Evolutionary conservation across 164 flowering plant species (phyloP).

Genomic region (Litsea cubeba): DNA sequence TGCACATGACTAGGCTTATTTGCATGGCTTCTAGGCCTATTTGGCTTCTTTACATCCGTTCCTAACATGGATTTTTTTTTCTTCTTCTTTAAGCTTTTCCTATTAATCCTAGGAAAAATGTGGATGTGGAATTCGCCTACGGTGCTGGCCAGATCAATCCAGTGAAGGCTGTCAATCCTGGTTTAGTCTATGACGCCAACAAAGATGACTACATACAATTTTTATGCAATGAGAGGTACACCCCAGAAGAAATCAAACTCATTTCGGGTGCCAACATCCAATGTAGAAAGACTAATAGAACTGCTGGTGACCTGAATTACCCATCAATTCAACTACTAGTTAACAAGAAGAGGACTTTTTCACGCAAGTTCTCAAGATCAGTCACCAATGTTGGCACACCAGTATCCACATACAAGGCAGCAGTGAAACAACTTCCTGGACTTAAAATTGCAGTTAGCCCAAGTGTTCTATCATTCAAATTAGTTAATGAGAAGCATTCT

Average conservation of each 20-base stretch:
- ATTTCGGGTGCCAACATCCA: slow-evolving; percentile 36
- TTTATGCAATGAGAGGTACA: slow-evolving; percentile 51
- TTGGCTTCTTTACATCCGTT: no score
- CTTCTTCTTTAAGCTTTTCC: slow-evolving; percentile 29
- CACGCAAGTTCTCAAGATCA: slow-evolving; percentile 32
- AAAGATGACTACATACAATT: slow-evolving; percentile 40
- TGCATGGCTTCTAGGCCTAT: neutral
- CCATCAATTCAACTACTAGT: slow-evolving; percentile 43
- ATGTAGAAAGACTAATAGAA: slow-evolving; percentile 27
- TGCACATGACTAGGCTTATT: no score
- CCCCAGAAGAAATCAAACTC: slow-evolving; percentile 14
- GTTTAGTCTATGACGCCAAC: slow-evolving; percentile 51
- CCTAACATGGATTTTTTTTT: no score
- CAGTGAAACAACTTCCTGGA: slow-evolving; percentile 18
- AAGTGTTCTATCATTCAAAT: slow-evolving; percentile 25
- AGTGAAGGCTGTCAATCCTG: slow-evolving; percentile 36
- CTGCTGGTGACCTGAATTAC: slow-evolving; percentile 51
- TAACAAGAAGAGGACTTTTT: neutral
- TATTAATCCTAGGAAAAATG: slow-evolving; percentile 19
- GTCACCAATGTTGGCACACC: slow-evolving; percentile 67
- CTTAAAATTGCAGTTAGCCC: slow-evolving; percentile 37
- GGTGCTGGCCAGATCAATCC: slow-evolving; percentile 66
- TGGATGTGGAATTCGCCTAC: slow-evolving; percentile 41
- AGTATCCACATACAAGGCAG: slow-evolving; percentile 38
- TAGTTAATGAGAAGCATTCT: slow-evolving; percentile 31